Conservation (phyloP, 148 eudicot genomes). For the Polygonum maritimum region DNA sequence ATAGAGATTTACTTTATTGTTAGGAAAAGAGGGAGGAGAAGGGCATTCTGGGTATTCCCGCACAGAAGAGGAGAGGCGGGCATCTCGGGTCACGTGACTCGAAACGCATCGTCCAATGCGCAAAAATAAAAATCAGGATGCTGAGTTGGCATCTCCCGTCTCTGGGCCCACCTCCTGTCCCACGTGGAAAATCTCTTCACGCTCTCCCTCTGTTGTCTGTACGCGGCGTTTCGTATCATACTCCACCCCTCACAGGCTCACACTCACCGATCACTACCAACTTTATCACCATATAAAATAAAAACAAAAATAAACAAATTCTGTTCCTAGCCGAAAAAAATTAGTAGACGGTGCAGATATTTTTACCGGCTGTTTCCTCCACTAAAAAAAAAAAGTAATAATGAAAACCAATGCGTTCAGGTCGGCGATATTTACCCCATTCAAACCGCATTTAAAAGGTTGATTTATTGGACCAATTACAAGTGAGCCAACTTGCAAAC, state of each 20-base stretch:
- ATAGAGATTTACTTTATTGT: no score
- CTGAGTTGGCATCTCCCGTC: constrained; percentile 7
- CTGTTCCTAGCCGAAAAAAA: neutral
- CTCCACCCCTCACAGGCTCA: no score
- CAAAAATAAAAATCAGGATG: constrained; percentile 3
- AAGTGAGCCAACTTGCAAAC: neutral
- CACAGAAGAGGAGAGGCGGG: neutral
- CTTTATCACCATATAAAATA: neutral
- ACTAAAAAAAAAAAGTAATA: no score
- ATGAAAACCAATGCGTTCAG: neutral
- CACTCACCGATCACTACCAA: no score
- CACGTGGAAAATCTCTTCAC: constrained; percentile 4
- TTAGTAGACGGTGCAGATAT: neutral
- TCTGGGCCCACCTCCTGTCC: neutral
- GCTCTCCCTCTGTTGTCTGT: neutral
- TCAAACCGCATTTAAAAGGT: neutral
- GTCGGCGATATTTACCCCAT: neutral
- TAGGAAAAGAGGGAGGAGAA: neutral
- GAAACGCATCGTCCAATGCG: neutral
- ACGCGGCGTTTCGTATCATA: constrained; percentile 6
- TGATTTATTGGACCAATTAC: neutral
- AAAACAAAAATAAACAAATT: neutral
- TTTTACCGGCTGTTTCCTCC: neutral
- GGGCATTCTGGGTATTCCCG: neutral
- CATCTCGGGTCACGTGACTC: constrained; percentile 3